phyloP scores from a whole-genome alignment of 2,329 filamentous ascomycete species.

The Ophiocordyceps polyrhachis-furcata region DNA sequence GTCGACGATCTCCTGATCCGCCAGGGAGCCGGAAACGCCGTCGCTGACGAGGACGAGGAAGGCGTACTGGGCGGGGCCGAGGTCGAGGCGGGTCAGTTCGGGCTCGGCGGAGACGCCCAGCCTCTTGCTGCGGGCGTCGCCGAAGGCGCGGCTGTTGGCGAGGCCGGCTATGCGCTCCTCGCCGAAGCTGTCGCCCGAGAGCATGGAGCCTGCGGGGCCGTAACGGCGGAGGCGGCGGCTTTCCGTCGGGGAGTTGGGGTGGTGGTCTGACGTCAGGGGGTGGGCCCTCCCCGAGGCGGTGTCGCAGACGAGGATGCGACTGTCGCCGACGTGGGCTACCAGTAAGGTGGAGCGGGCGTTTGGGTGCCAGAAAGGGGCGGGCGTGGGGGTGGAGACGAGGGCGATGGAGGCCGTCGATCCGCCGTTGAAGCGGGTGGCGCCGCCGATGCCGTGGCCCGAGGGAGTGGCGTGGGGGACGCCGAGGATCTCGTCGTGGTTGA shows the following conservation, averaged over 20 bases:
- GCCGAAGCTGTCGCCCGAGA: constrained; percentile 81
- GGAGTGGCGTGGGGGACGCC: constrained; percentile 38
- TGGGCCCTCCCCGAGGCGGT: constrained; percentile 64
- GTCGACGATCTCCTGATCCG: constrained; percentile 91
- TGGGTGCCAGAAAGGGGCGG: constrained; percentile 90
- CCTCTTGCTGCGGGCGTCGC: constrained; percentile 79
- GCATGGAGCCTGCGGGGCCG: constrained; percentile 54
- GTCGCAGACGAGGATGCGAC: constrained; percentile 73
- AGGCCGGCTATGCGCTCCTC: constrained; percentile 89
- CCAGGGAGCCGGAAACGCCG: constrained; percentile 69
- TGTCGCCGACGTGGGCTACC: constrained; percentile 85
- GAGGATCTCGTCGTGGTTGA: constrained; percentile 74
- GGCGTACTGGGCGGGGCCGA: constrained; percentile 67
- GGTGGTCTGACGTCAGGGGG: constrained; percentile 78
- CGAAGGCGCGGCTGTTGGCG: constrained; percentile 86
- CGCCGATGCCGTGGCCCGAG: constrained; percentile 48
- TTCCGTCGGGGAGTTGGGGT: constrained; percentile 75
- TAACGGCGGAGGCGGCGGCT: constrained; percentile 69
- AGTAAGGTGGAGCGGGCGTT: constrained; percentile 66
- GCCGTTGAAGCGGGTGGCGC: constrained; percentile 65
- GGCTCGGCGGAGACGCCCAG: constrained; percentile 91
- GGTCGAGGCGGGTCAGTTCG: constrained; percentile 61
- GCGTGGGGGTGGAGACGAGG: constrained; percentile 79
- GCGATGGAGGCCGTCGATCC: constrained; percentile 84
- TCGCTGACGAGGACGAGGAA: constrained; percentile 83